Evolutionary conservation across 441 rosid species (phyloP).

Genomic region (Macaranga tanarius): DNA sequence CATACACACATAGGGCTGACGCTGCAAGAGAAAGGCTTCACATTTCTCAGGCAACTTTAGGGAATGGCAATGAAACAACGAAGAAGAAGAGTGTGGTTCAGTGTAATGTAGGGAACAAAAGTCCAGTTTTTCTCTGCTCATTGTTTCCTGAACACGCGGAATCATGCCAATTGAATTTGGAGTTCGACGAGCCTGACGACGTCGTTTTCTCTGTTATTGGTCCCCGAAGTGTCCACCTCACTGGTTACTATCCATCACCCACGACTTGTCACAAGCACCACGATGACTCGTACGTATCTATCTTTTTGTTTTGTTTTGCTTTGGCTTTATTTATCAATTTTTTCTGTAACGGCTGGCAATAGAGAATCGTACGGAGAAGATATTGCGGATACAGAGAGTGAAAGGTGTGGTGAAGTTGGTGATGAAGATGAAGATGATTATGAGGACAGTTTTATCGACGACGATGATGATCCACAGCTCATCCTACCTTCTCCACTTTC

Average conservation of each 20-base stretch:
- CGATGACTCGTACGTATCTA: slow-evolving; percentile 64
- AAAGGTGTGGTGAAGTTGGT: slow-evolving; percentile 36
- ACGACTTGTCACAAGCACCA: slow-evolving; percentile 9
- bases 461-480: slow-evolving; percentile 41
- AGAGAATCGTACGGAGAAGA: slow-evolving; percentile 89
- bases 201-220: slow-evolving; percentile 78
- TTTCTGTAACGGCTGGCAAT: no score
- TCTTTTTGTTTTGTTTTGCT: not conserved
- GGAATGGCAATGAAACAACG: slow-evolving; percentile 43
- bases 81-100: slow-evolving; percentile 50
- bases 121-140: slow-evolving; percentile 60
- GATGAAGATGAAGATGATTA: slow-evolving; percentile 61
- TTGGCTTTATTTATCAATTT: not conserved
- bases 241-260: slow-evolving; percentile 55
- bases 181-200: slow-evolving; percentile 65
- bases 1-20: slow-evolving; percentile 42
- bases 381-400: slow-evolving; percentile 61
- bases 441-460: slow-evolving; percentile 75
- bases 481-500: slow-evolving; percentile 34
- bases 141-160: slow-evolving; percentile 53
- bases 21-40: slow-evolving; percentile 49
- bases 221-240: slow-evolving; percentile 65
- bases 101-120: slow-evolving; percentile 67
- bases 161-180: slow-evolving; percentile 59
- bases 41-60: slow-evolving; percentile 77